Evolutionary conservation across 768 basidiomycete species (phyloP), one percentile per base, ranked within the genome.

Genomic region (Naematelia encephala): DNA sequence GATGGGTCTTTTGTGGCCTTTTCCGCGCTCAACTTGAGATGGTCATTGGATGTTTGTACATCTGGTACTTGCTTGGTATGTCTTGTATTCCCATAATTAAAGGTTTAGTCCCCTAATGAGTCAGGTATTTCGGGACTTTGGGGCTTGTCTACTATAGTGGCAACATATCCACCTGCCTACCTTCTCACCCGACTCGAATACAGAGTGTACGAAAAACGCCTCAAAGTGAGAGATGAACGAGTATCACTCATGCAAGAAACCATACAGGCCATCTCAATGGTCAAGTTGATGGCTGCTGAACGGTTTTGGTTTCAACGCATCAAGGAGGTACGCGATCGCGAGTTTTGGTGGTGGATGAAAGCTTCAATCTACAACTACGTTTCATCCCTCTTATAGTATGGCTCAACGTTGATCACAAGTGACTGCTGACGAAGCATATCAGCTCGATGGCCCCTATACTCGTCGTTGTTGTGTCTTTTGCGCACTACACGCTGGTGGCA

Each of bases 271-370:
- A 70, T 73, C 19, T 64, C 71, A 5, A 66, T 68, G 66, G 68
- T 73, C 60, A 73, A 73, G 56, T 64, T 68, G 62, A 70, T 64
- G 64, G 71, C 68, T 1, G 55, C 62, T 1, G 71, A 73, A 45
- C 27, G 51, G n/a, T 66, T 65, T 56, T 73, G 74, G 63, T 67
- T 48, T 54, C 56, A 46, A 21, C 51, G 69, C 49, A 61, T 76
- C 52, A 67, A 51, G 44, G 54, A 54, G 2, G 63, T 73, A 11
- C 26, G 63, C 5, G 52, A 63, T 22, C 23, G 60, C 22, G 70
- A 70, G 48, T 59, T 68, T 22, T 46, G 25, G 0, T 59, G 60
- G 42, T 30, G 58, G 29, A 57, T 64, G 21, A 59, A 63, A 21
- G 61, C 63, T 1, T n/a, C n/a, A n/a, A n/a, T n/a, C n/a, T n/a